Evolutionary conservation across 1,139 yeast species (phyloP).

Genomic region (Debaryomyces nepalensis): DNA sequence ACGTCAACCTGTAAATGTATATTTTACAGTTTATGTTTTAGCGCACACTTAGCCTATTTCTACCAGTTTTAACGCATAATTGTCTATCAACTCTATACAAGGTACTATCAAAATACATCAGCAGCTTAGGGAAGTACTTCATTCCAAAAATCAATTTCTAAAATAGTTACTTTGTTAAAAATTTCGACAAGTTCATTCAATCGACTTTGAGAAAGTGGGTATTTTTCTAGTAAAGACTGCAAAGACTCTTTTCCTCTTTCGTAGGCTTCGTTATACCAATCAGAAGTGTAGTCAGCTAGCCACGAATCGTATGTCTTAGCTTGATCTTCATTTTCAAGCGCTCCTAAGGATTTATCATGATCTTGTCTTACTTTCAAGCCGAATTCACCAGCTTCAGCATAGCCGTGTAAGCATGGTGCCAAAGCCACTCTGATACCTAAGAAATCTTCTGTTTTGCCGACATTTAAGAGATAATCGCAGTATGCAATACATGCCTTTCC

Average conservation of each 20-base stretch:
- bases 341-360: slow-evolving; percentile 18
- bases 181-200: slow-evolving; percentile 58
- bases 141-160: slow-evolving; percentile 72
- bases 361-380: slow-evolving; percentile 16
- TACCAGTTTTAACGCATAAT: too few species aligned
- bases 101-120: too few species aligned
- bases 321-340: slow-evolving; percentile 16
- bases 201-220: slow-evolving; percentile 38
- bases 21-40: slow-evolving; percentile 11
- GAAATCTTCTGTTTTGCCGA: slow-evolving; percentile 61
- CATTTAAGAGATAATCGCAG: slow-evolving; percentile 59
- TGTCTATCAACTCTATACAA: too few species aligned
- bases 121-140: slow-evolving; percentile 33
- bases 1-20: slow-evolving; percentile 10
- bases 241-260: slow-evolving; percentile 51
- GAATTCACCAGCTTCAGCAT: slow-evolving; percentile 53
- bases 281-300: slow-evolving; percentile 64
- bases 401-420: slow-evolving; percentile 81
- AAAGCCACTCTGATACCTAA: slow-evolving; percentile 68
- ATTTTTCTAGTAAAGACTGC: slow-evolving; percentile 42
- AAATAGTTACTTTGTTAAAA: slow-evolving; percentile 58
- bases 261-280: slow-evolving; percentile 60
- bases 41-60: too few species aligned
- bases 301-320: slow-evolving; percentile 54
- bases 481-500: slow-evolving; percentile 63